Percentiles rank a stretch among this genome's conserved stretches.
Evolutionary conservation across 2,329 filamentous ascomycete genomes (phyloP).

Genomic region (Exserohilum rostratum): DNA sequence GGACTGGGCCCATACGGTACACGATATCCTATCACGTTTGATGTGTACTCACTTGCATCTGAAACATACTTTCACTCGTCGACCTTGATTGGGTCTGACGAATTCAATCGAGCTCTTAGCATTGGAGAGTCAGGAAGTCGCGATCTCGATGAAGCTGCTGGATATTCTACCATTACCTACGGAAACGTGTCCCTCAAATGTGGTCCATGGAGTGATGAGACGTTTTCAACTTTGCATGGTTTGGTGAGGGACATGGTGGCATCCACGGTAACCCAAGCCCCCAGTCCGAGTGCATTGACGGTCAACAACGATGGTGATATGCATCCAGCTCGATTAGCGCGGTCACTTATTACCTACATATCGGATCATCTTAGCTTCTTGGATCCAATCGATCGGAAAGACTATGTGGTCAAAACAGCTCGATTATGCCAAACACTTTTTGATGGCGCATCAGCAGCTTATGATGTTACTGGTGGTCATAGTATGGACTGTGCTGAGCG

Average conservation of each 20-base stretch:
- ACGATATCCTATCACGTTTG: slow-evolving; percentile 61
- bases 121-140: slow-evolving; percentile 23
- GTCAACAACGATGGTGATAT: slow-evolving; percentile 3
- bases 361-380: slow-evolving; percentile 58
- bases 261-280: neutral
- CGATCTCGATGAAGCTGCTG: slow-evolving; percentile 52
- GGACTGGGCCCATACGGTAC: slow-evolving; percentile 58
- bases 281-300: neutral
- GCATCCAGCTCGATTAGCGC: slow-evolving; percentile 38
- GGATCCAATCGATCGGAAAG: slow-evolving; percentile 60
- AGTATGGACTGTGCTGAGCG: neutral
- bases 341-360: slow-evolving; percentile 58
- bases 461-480: slow-evolving; percentile 2
- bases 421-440: slow-evolving; percentile 49
- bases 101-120: slow-evolving; percentile 55
- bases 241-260: slow-evolving; percentile 16
- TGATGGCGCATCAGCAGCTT: slow-evolving; percentile 25
- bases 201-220: slow-evolving; percentile 62
- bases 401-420: slow-evolving; percentile 53
- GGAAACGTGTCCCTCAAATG: slow-evolving; percentile 51
- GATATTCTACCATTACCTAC: slow-evolving; percentile 48
- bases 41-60: slow-evolving; percentile 55
- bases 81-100: slow-evolving; percentile 65
- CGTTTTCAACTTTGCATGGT: slow-evolving; percentile 50
- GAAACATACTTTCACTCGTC: slow-evolving; percentile 63